phyloP scores from a whole-genome alignment of 225 moss, liverwort and hornwort genomes.

The Anthoceros angustus region DNA sequence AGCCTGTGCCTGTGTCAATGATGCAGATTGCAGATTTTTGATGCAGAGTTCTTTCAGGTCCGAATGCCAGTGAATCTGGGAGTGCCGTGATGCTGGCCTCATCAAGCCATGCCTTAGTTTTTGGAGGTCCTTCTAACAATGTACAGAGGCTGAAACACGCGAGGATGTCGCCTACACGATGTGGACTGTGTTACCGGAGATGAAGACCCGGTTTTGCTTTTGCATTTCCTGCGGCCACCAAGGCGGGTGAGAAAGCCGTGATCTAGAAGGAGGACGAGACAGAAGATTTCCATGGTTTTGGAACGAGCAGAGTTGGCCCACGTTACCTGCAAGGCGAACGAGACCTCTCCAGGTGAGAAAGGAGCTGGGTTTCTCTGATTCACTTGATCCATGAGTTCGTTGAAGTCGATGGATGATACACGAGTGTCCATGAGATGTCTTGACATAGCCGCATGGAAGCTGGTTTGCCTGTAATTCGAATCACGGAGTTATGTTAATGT shows the following conservation, averaged over 20 bases:
- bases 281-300: no score
- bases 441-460: background rate
- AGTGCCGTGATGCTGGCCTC: no score
- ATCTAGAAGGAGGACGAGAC: no score
- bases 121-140: no score
- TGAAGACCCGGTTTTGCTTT: slow-evolving; percentile 18
- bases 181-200: slow-evolving; percentile 18
- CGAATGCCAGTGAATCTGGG: no score
- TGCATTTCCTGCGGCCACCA: slow-evolving; percentile 21
- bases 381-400: background rate
- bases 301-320: no score
- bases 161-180: slow-evolving; percentile 10
- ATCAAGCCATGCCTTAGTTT: no score
- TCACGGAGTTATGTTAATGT: background rate
- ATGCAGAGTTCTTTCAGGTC: no score
- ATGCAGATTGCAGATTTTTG: no score
- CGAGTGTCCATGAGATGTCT: background rate
- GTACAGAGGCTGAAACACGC: background rate
- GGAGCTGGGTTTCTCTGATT: slow-evolving; percentile 54
- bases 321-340: slow-evolving; percentile 63
- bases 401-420: background rate
- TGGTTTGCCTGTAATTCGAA: background rate
- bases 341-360: slow-evolving; percentile 52
- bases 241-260: background rate
- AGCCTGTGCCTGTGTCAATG: no score